These are phyloP conservation scores for Athelia sp. DNA, from an alignment of 1,284 basidiomycete species.

Conservation along the genomic window DNA sequence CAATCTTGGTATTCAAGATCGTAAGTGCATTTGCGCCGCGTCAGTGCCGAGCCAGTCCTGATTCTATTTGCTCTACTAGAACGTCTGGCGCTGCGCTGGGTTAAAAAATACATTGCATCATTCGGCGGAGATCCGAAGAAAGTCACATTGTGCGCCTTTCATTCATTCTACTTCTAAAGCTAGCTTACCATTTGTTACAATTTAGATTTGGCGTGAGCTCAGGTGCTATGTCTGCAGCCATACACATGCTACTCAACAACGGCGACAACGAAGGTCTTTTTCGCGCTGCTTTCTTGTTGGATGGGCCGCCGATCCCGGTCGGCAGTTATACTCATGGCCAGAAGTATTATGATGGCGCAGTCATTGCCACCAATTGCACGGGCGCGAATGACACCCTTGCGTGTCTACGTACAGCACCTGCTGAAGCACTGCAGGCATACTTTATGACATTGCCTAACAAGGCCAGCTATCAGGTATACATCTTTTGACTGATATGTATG, in stretches of 20 bases:
- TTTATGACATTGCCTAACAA: slow-evolving; percentile 38
- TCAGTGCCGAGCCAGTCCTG: not conserved
- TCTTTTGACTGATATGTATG: not conserved
- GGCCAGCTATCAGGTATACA: slow-evolving; percentile 38
- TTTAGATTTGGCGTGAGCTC: slow-evolving; percentile 55
- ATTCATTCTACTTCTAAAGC: not conserved
- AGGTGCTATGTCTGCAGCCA: slow-evolving; percentile 44
- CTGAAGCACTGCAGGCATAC: slow-evolving; percentile 33
- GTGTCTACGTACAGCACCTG: slow-evolving; percentile 43
- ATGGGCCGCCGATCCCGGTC: slow-evolving; percentile 39
- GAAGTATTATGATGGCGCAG: slow-evolving; percentile 40
- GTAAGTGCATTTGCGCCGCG: slow-evolving; percentile 17
- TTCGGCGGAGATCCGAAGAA: slow-evolving; percentile 62
- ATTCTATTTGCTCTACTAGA: slow-evolving; percentile 26
- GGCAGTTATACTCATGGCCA: slow-evolving; percentile 37
- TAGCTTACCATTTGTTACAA: no score
- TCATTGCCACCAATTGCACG: slow-evolving; percentile 37
- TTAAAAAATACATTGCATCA: slow-evolving; percentile 54
- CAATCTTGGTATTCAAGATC: slow-evolving; percentile 45
- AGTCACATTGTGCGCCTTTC: slow-evolving; percentile 45
- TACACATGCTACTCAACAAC: slow-evolving; percentile 49
- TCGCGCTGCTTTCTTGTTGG: slow-evolving; percentile 47
- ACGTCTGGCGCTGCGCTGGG: slow-evolving; percentile 55
- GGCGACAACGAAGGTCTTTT: slow-evolving; percentile 46
- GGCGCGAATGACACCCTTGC: slow-evolving; percentile 36